Conservation (phyloP, 192 early-diverging fungal species). For the Allomyces macrogynus region DNA sequence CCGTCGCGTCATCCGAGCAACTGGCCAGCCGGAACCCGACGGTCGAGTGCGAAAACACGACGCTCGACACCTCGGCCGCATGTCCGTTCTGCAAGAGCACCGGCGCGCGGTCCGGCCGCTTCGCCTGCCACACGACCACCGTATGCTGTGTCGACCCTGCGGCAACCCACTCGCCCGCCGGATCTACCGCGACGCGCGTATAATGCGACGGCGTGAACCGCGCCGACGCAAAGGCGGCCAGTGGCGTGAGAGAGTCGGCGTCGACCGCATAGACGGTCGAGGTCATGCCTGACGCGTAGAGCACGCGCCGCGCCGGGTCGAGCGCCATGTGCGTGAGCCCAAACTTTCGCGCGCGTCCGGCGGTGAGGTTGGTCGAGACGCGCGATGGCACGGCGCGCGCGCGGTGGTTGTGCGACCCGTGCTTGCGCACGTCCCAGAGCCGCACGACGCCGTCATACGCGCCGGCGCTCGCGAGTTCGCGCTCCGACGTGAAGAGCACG, state of each 20-base stretch:
- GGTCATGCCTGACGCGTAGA: too few relatives aligned
- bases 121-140: not conserved
- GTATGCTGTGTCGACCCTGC: not conserved
- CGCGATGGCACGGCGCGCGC: not conserved
- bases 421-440: conserved; percentile 1
- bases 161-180: not conserved
- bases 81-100: not conserved
- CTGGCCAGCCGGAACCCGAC: not conserved
- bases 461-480: not conserved
- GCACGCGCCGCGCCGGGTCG: too few relatives aligned
- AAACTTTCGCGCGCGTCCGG: too few relatives aligned
- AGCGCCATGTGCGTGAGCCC: too few relatives aligned
- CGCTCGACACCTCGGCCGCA: not conserved
- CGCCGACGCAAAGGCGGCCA: not conserved
- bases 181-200: not conserved
- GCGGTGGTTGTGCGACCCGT: not conserved
- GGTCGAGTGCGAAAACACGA: not conserved
- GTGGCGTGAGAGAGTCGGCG: not conserved
- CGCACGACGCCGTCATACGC: not conserved
- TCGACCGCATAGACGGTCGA: not conserved
- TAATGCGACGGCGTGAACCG: not conserved
- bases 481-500: not conserved
- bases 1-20: not conserved
- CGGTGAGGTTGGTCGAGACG: not conserved
- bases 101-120: not conserved